These are phyloP conservation scores for Salix koriyanagi DNA, from an alignment of 345 rosid species.

Conservation along the genomic window DNA sequence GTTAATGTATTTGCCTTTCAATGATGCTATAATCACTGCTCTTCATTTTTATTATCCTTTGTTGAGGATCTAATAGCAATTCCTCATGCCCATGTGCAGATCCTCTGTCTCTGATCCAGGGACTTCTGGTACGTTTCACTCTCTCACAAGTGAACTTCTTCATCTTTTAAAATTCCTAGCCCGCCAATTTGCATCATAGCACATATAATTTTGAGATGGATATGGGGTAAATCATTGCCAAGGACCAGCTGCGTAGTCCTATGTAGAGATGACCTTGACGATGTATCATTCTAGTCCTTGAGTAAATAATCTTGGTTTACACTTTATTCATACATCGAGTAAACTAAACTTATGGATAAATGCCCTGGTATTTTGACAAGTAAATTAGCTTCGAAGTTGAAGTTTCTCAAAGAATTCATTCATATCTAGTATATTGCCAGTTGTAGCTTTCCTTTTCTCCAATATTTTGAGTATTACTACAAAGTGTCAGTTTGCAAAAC, in stretches of 20 bases:
- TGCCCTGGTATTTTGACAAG: no score
- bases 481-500: background rate
- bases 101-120: slow-evolving; percentile 66
- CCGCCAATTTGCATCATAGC: background rate
- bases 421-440: background rate
- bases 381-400: no score
- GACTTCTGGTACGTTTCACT: slow-evolving; percentile 53
- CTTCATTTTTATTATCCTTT: background rate
- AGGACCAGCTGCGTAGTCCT: background rate
- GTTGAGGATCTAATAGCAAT: background rate
- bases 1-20: background rate
- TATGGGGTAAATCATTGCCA: background rate
- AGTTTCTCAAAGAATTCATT: background rate
- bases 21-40: background rate
- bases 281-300: background rate
- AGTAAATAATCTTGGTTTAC: background rate
- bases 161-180: background rate
- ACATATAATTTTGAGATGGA: background rate
- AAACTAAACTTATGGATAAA: no score
- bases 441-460: background rate
- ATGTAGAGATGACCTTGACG: background rate
- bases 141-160: background rate
- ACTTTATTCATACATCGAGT: no score
- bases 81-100: slow-evolving; percentile 43
- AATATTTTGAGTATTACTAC: background rate